A percentile compares a stretch with the other conserved stretches of the same genome.
phyloP scores from a whole-genome alignment of 495 filamentous ascomycete species.

The Penicillium nucicola region DNA sequence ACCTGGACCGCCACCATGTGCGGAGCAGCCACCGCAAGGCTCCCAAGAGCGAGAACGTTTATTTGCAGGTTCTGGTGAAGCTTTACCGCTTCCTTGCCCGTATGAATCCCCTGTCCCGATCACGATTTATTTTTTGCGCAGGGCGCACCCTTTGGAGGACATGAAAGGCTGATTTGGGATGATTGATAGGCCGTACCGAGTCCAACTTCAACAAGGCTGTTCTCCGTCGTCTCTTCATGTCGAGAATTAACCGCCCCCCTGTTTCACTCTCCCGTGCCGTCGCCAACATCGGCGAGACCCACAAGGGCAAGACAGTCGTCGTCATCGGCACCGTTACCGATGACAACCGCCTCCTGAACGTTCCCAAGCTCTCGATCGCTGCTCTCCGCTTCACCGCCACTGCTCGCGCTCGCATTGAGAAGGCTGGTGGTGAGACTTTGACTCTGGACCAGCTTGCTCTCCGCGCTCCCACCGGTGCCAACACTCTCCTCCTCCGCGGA shows the following conservation, averaged over 20 bases:
- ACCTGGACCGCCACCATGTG: constrained; percentile 78
- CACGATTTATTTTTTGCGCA: constrained; percentile 7
- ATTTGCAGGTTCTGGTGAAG: constrained; percentile 96
- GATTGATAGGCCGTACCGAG: constrained; percentile 79
- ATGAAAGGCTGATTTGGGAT: constrained; percentile 16
- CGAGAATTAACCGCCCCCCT: constrained; percentile 93
- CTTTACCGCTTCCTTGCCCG: constrained; percentile 97
- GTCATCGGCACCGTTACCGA: constrained; percentile 93
- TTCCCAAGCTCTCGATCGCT: constrained; percentile 89
- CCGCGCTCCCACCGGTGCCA: constrained; percentile 86
- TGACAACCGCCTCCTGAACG: constrained; percentile 83
- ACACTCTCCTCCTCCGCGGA: constrained; percentile 91
- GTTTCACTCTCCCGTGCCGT: constrained; percentile 89
- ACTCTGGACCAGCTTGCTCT: constrained; percentile 96
- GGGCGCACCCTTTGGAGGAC: constrained; percentile 5
- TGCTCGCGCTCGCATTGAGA: constrained; percentile 85
- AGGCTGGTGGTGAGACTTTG: constrained; percentile 88
- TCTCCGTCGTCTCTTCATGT: constrained; percentile 95
- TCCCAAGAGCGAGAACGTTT: constrained; percentile 96
- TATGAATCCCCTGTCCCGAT: constrained; percentile 50
- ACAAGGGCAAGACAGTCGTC: constrained; percentile 87
- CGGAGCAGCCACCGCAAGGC: constrained; percentile 87
- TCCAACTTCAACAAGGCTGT: constrained; percentile 95
- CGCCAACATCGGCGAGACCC: constrained; percentile 57
- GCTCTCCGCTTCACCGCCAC: constrained; percentile 95